Evolutionary conservation across 2,329 filamentous ascomycete species (phyloP), one percentile per base, ranked within the genome.

Genomic region (Sporothrix globosa): DNA sequence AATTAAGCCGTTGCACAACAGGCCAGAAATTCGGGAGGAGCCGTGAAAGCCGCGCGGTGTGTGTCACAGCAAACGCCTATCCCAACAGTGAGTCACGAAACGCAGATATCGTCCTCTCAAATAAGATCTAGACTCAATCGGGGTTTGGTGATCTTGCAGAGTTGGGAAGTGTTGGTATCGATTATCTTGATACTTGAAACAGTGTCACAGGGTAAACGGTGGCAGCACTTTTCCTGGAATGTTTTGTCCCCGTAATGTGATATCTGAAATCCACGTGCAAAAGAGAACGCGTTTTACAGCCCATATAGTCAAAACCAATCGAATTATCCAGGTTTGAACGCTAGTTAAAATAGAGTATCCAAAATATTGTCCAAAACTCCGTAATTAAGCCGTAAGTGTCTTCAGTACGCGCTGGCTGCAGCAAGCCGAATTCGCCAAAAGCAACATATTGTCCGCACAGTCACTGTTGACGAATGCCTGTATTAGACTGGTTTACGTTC

Each of bases 1-100:
- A 24, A 61, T 44, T 39, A 39, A 21, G 3, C 34, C n/a, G 56
- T 61, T 24, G 56, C 56, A 61, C 56, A 4, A 61, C 61, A 52
- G 61, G 44, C 17, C 41, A 46, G 39, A 19, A 14, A 63, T 21
- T 39, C 27, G 61, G 61, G 61, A 66, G 21, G 61, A 52, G 46
- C 46, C 44, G 61, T 27, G 17, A 34, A 66, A 66, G 46, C 46
- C 27, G 21, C 21, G 9, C 13, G 21, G 19, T 44, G 34, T 44
- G 56, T 61, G 58, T 63, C 21, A 46, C 58, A 9, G n/a, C 21
- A 13, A 9, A 4, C 21, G 13, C 11, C 11, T 24, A 30, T 17
- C 13, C 39, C 24, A 14, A 61, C 2, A 27, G 11, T 63, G 58
- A 63, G 58, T 63, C 58, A 63, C 17, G 39, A 46, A 19, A 27